Evolutionary conservation across 495 filamentous ascomycete species (phyloP), one percentile per base, ranked within the genome.

Genomic region (Penicillium diatomitis): DNA sequence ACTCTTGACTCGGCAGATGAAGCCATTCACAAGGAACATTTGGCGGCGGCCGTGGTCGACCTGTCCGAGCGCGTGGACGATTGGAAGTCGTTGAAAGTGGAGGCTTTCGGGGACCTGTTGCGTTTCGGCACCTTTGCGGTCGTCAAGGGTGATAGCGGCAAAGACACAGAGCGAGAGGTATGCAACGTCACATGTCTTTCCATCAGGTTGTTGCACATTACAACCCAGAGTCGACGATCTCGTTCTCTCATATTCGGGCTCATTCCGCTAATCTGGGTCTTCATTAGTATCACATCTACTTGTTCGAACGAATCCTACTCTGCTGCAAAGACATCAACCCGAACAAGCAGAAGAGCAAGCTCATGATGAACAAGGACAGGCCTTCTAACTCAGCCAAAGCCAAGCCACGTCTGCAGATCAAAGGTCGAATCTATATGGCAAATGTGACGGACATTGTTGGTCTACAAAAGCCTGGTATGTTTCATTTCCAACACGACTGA

Each of bases 401-500:
- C 44, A 86, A 87, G 58, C 78, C 84, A 33, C 90, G 86, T 62
- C 72, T 98, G 42, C 90, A 95, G 62, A 76, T 98, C 32, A 98
- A 97, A 69, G 92, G 92, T 28, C 81, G 92, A 20, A 98, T 98
- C 57, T 97, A 97, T 68, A 96, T 98, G 91, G 90, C 91, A 47
- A 98, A 98, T 61, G 91, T 98, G 39, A 98, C 92, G 5, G 90
- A 97, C 59, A 85, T 95, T 28, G 71, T 95, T 4, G 87, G 85
- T 11, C 70, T 90, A 32, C 77, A 81, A 46, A 95, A 88, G 64
- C 84, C 85, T 60, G 90, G 90, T 95, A 82, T 44, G 58, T 20
- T 20, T 20, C 1, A 20, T 20, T 0, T 20, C 20, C 20, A 20
- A 20, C 20, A 20, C 20, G 20, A 20, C 20, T 20, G 20, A 20